A percentile compares a stretch with the other conserved stretches of the same genome.
These are phyloP conservation scores for Stellera chamaejasme DNA, from an alignment of 345 rosid genomes.

Conservation along the genomic window DNA sequence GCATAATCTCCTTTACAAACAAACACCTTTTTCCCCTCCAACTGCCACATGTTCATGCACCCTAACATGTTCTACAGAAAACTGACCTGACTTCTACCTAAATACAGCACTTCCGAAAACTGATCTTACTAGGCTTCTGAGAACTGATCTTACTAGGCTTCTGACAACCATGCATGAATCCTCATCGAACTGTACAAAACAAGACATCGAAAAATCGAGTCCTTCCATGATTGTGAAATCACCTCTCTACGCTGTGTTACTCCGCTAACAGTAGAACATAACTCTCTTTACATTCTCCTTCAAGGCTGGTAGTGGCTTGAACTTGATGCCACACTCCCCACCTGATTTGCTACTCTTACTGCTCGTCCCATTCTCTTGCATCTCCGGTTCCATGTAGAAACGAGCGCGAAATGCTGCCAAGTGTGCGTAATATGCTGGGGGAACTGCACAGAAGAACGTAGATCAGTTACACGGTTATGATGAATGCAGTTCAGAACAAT, in stretches of 20 bases:
- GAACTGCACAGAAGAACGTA: slow-evolving; percentile 43
- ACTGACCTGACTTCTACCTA: background rate
- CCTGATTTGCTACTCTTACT: slow-evolving; percentile 32
- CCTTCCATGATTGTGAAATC: slow-evolving; percentile 6
- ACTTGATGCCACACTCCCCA: slow-evolving; percentile 61
- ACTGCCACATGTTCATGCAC: no score
- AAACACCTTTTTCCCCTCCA: no score
- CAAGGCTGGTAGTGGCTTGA: slow-evolving; percentile 78
- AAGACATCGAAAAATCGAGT: background rate
- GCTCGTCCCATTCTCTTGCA: slow-evolving; percentile 61
- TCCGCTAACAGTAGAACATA: slow-evolving; percentile 81
- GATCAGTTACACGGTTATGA: background rate
- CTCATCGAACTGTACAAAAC: slow-evolving; percentile 21
- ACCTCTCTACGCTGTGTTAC: background rate
- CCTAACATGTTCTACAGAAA: slow-evolving; percentile 1
- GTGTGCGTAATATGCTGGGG: slow-evolving; percentile 97
- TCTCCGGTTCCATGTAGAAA: slow-evolving; percentile 89
- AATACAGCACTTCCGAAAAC: background rate
- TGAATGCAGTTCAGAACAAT: no score
- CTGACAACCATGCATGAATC: slow-evolving; percentile 8
- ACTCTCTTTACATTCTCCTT: slow-evolving; percentile 98
- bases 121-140: background rate
- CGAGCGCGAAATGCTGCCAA: slow-evolving; percentile 97
- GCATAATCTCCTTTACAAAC: no score
- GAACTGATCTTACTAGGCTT: slow-evolving; percentile 8